Evolutionary conservation across 2,329 filamentous ascomycete genomes (phyloP).

Genomic region (Rhynchosporium graminicola): DNA sequence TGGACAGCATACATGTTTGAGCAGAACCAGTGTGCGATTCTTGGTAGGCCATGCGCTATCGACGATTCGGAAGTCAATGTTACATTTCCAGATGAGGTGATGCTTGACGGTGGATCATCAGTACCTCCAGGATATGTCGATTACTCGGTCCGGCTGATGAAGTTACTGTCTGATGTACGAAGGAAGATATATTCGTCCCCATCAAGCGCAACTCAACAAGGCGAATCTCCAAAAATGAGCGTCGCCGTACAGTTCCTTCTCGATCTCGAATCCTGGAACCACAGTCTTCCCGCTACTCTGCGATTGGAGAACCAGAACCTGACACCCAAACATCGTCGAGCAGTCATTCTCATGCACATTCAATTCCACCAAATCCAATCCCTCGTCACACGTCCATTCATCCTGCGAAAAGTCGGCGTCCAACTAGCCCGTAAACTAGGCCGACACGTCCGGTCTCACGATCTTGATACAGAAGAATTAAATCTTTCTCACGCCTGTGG

Average conservation of each 20-base stretch:
- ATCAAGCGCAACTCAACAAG: constrained; percentile 25
- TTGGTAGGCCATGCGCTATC: constrained; percentile 37
- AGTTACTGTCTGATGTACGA: constrained; percentile 34
- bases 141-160: constrained; percentile 32
- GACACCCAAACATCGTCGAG: constrained; percentile 33
- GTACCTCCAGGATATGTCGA: constrained; percentile 36
- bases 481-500: constrained; percentile 34
- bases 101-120: constrained; percentile 34
- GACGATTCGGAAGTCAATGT: constrained; percentile 38
- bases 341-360: constrained; percentile 36
- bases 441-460: constrained; percentile 33
- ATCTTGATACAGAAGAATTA: constrained; percentile 35
- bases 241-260: constrained; percentile 32
- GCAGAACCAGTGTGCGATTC: constrained; percentile 38
- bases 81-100: constrained; percentile 35
- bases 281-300: constrained; percentile 33
- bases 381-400: constrained; percentile 36
- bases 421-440: constrained; percentile 35
- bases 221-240: constrained; percentile 28
- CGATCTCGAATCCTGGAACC: constrained; percentile 35
- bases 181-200: constrained; percentile 36
- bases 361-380: constrained; percentile 38
- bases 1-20: constrained; percentile 39
- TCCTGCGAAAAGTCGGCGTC: constrained; percentile 36
- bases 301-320: constrained; percentile 29